Evolutionary conservation across 805 yeast genomes (phyloP), one percentile per base, ranked within the genome.

Genomic region (Candida ovalis): DNA sequence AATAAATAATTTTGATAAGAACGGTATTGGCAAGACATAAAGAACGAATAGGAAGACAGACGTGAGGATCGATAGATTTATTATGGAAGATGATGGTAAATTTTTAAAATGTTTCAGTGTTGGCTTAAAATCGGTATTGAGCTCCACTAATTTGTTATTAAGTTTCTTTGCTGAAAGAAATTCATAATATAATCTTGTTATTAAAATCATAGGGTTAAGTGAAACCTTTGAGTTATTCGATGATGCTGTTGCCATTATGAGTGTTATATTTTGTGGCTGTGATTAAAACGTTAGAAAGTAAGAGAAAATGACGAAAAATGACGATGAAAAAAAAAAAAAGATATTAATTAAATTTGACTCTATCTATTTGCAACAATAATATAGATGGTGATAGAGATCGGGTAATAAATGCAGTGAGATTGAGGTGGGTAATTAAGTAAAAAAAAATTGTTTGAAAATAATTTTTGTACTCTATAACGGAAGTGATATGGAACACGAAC

Each of bases 1-100:
- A 21, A 30, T 12, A 58, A 24, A 48, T 66, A 56, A 24, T 41
- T 60, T 60, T 48, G 68, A 47, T 3, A 82, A 30, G 53, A 82
- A 63, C 10, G 75, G 64, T 1, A 82, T 78, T 9, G 88, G 87
- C 52, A 80, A 73, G 46, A 82, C 70, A 48, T 77, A 60, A 45
- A 82, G 77, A 10, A 83, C 87, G 62, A 81, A 78, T 33, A 76
- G 53, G 61, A 83, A 72, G 53, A 88, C 75, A 52, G 72, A 60
- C 37, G 77, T 53, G 52, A 80, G 57, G 56, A 82, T 36, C 23
- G 52, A 40, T 5, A 57, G 40, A 40, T 53, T 60, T 70, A 32
- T 75, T 68, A 69, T 76, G 73, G 76, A 77, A 79, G 44, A 24
- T 1, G 38, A 9, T 6, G 58, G 45, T n/a, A 59, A 35, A 42